A percentile compares a stretch with the other conserved stretches of the same genome.
Conservation (phyloP, 148 eudicot species). For the Suaeda aralocaspica region DNA sequence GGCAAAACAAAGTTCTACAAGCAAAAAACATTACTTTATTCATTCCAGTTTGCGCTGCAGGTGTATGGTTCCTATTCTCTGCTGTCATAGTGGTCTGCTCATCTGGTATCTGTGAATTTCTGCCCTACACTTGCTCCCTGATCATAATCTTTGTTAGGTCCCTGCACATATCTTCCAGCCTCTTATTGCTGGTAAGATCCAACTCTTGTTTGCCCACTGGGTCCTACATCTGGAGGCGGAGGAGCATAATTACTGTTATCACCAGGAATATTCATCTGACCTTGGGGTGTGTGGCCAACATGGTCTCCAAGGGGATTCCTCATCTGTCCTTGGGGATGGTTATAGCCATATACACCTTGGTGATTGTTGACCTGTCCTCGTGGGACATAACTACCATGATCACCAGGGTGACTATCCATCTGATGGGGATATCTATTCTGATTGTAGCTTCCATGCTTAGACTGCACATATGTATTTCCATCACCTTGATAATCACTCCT, state of each 20-base stretch:
- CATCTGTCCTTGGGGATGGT: conserved; percentile 29
- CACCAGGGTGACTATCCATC: conserved; percentile 20
- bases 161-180: conserved; percentile 24
- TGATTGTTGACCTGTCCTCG: conserved; percentile 23
- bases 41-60: conserved; percentile 27
- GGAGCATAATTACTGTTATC: conserved; percentile 16
- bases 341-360: conserved; percentile 26
- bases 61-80: conserved; percentile 34
- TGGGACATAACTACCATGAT: conserved; percentile 10
- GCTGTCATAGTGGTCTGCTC: conserved; percentile 30
- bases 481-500: conserved; percentile 30
- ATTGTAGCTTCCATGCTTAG: conserved; percentile 37
- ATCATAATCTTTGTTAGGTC: conserved; percentile 6
- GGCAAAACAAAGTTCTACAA: too few species aligned
- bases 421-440: conserved; percentile 29
- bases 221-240: conserved; percentile 35
- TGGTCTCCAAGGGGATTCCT: conserved; percentile 21
- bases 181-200: conserved; percentile 36
- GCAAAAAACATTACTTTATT: conserved; percentile 39
- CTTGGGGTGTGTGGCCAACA: conserved; percentile 29
- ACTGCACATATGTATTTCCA: conserved; percentile 14
- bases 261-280: conserved; percentile 18
- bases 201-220: conserved; percentile 36
- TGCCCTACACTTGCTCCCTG: conserved; percentile 20
- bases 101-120: conserved; percentile 22